A percentile compares a stretch with the other conserved stretches of the same genome.
phyloP scores from a whole-genome alignment of 768 basidiomycete species.

The Cubamyces sp. region DNA sequence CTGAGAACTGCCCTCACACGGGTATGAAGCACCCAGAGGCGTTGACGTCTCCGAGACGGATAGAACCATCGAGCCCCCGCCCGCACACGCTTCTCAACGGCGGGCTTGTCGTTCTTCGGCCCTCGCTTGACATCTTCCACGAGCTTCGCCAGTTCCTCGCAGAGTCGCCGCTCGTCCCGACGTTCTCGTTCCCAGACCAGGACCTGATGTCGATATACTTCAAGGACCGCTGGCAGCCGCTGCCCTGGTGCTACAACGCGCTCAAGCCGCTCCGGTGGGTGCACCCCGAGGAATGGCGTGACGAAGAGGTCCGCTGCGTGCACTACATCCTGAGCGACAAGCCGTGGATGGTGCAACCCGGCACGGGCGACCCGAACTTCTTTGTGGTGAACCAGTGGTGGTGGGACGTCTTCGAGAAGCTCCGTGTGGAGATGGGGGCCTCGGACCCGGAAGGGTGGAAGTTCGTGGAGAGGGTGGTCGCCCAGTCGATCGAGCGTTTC shows the following conservation, averaged over 20 bases:
- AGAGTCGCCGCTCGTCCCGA: conserved; percentile 54
- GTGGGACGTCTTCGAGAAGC: conserved; percentile 66
- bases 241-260: conserved; percentile 91
- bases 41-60: conserved; percentile 47
- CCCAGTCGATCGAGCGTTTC: conserved; percentile 18
- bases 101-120: conserved; percentile 84
- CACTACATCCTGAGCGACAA: conserved; percentile 90
- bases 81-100: conserved; percentile 88
- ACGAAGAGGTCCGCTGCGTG: conserved; percentile 82
- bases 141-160: conserved; percentile 60
- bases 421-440: conserved; percentile 47
- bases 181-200: conserved; percentile 87
- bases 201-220: conserved; percentile 87
- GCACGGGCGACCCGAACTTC: conserved; percentile 43
- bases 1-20: conserved; percentile 89
- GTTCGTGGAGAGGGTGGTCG: conserved; percentile 55
- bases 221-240: conserved; percentile 72
- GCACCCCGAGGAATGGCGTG: conserved; percentile 80
- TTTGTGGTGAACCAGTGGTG: conserved; percentile 71
- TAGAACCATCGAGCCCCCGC: conserved; percentile 56
- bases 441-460: conserved; percentile 53
- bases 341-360: conserved; percentile 72
- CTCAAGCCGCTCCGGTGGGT: conserved; percentile 80
- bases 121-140: conserved; percentile 60
- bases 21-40: conserved; percentile 50